Evolutionary conservation across 345 rosid genomes (phyloP).

Genomic region (Tarenaya hassleriana): DNA sequence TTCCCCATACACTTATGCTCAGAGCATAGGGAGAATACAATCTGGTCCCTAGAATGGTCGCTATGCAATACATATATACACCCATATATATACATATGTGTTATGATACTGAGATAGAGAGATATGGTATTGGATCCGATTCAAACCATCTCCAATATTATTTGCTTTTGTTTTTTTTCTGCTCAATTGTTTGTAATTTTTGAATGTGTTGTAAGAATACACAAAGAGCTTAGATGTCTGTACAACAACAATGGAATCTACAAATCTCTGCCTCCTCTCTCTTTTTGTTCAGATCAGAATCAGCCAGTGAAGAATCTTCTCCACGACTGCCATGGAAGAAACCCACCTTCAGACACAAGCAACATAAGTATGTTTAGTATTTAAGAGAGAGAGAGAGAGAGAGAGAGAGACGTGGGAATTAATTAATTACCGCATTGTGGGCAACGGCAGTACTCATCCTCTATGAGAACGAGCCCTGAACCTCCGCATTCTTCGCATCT

Average conservation of each 20-base stretch:
- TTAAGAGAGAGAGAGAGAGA: not conserved
- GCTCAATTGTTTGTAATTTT: too few relatives aligned
- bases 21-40: constrained; percentile 61
- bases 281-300: constrained; percentile 13
- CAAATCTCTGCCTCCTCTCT: not conserved
- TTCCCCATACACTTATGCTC: constrained; percentile 57
- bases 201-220: constrained; percentile 16
- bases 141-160: too few relatives aligned
- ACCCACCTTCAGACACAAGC: constrained; percentile 55
- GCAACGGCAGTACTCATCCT: constrained; percentile 53
- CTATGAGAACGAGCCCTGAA: constrained; percentile 59
- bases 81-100: too few relatives aligned
- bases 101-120: too few relatives aligned
- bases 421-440: constrained; percentile 52
- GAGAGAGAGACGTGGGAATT: too few relatives aligned
- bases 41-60: constrained; percentile 52
- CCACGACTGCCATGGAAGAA: constrained; percentile 95
- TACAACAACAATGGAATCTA: not conserved
- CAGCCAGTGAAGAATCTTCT: constrained; percentile 81
- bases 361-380: too few relatives aligned
- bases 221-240: not conserved
- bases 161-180: constrained; percentile 20
- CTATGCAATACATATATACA: not conserved
- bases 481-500: constrained; percentile 70
- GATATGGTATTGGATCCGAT: too few relatives aligned